These are phyloP conservation scores for Lepidium aucheri DNA, from an alignment of 345 rosid species.

Conservation along the genomic window DNA sequence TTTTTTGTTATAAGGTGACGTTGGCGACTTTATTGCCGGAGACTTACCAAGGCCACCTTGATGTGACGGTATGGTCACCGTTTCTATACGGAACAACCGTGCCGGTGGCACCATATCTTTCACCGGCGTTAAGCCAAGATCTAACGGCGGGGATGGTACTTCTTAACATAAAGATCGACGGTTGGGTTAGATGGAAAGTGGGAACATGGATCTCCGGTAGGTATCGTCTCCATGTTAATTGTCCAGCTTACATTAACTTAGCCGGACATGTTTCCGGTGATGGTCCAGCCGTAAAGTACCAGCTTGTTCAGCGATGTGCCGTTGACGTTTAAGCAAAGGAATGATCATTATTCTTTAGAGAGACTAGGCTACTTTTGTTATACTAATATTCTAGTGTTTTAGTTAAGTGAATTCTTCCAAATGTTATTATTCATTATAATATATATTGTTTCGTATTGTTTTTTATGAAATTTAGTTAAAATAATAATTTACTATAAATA, in stretches of 20 bases:
- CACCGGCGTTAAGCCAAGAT: constrained; percentile 40
- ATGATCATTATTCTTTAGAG: neutral
- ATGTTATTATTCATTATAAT: neutral
- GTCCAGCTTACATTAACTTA: constrained; percentile 49
- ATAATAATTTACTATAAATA: neutral
- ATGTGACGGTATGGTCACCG: constrained; percentile 75
- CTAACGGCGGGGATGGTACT: constrained; percentile 40
- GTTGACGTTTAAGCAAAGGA: constrained; percentile 48
- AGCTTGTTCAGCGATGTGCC: constrained; percentile 46
- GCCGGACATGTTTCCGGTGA: constrained; percentile 40
- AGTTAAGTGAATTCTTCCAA: neutral
- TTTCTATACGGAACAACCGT: constrained; percentile 48
- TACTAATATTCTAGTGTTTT: constrained; percentile 3
- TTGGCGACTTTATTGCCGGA: constrained; percentile 21
- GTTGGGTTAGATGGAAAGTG: constrained; percentile 78
- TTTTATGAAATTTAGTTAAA: neutral
- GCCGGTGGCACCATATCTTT: constrained; percentile 66
- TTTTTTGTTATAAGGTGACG: constrained; percentile 14
- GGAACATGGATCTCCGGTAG: constrained; percentile 48
- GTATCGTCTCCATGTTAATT: constrained; percentile 54
- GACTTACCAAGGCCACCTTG: constrained; percentile 39
- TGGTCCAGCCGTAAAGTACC: constrained; percentile 57
- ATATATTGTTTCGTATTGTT: neutral
- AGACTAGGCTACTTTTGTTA: neutral
- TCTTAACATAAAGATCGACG: constrained; percentile 56